phyloP scores from a whole-genome alignment of 2,329 filamentous ascomycete species.

The Phoma herbarum region DNA sequence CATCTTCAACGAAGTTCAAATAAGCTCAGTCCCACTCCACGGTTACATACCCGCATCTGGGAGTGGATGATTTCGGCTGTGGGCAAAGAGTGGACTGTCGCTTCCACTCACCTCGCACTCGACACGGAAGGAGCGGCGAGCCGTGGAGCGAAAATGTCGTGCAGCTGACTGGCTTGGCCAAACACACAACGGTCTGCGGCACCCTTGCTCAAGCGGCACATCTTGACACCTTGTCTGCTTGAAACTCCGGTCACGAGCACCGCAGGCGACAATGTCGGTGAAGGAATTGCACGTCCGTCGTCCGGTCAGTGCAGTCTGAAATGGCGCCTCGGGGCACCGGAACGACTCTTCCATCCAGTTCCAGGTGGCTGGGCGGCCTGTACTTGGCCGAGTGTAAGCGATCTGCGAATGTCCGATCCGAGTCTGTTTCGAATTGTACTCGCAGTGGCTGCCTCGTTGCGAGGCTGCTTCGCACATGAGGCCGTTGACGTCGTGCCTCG shows the following conservation, averaged over 20 bases:
- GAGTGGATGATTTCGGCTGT: slow-evolving; percentile 33
- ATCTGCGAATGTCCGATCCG: slow-evolving; percentile 8
- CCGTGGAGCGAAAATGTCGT: slow-evolving; percentile 34
- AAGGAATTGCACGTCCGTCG: slow-evolving; percentile 10
- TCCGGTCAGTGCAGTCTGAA: slow-evolving; percentile 17
- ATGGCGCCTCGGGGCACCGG: slow-evolving; percentile 12
- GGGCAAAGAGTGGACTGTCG: slow-evolving; percentile 37
- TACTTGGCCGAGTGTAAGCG: slow-evolving; percentile 23
- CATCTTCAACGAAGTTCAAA: slow-evolving; percentile 34
- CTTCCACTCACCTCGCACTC: slow-evolving; percentile 25
- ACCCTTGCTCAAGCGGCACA: slow-evolving; percentile 21
- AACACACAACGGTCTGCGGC: slow-evolving; percentile 9
- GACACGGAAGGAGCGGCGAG: slow-evolving; percentile 38
- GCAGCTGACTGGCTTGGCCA: slow-evolving; percentile 29
- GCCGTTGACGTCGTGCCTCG: slow-evolving; percentile 1
- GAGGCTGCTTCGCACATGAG: slow-evolving; percentile 15
- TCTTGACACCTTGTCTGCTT: slow-evolving; percentile 21
- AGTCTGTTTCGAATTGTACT: slow-evolving; percentile 18
- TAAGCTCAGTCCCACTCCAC: slow-evolving; percentile 46
- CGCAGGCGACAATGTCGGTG: slow-evolving; percentile 20
- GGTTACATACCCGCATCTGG: slow-evolving; percentile 38
- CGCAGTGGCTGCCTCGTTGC: slow-evolving; percentile 15
- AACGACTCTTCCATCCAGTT: slow-evolving; percentile 15
- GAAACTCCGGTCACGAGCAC: slow-evolving; percentile 25
- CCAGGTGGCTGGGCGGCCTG: slow-evolving; percentile 18